These are phyloP conservation scores for Neurospora pannonica DNA, from an alignment of 495 filamentous ascomycete species.

Conservation along the genomic window DNA sequence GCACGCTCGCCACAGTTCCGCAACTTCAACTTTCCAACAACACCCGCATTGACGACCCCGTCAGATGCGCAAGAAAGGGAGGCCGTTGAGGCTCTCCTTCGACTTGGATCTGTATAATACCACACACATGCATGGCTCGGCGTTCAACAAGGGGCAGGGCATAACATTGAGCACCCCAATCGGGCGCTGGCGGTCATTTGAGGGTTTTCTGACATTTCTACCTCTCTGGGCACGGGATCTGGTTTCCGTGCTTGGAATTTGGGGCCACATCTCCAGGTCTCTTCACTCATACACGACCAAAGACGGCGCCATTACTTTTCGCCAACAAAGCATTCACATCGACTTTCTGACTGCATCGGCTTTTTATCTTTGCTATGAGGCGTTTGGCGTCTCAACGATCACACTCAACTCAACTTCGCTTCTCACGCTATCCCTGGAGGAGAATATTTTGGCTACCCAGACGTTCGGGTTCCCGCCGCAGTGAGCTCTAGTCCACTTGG, in stretches of 20 bases:
- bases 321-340: not conserved
- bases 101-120: slow-evolving; percentile 78
- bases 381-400: not conserved
- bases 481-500: not conserved
- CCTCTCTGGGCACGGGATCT: not conserved
- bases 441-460: not conserved
- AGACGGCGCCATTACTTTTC: not conserved
- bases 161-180: not conserved
- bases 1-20: slow-evolving; percentile 36
- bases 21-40: slow-evolving; percentile 37
- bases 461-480: not conserved
- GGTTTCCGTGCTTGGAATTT: not conserved
- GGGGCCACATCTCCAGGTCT: not conserved
- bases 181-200: not conserved
- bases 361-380: not conserved
- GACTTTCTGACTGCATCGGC: not conserved
- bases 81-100: slow-evolving; percentile 74
- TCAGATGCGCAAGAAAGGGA: slow-evolving; percentile 67
- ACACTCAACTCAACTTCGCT: not conserved
- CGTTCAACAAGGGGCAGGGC: slow-evolving; percentile 27
- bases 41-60: slow-evolving; percentile 38
- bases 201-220: not conserved
- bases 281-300: not conserved
- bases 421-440: not conserved
- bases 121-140: slow-evolving; percentile 34